Conservation (phyloP, 2,329 filamentous ascomycete species). For the Dichotomopilus funicola region DNA sequence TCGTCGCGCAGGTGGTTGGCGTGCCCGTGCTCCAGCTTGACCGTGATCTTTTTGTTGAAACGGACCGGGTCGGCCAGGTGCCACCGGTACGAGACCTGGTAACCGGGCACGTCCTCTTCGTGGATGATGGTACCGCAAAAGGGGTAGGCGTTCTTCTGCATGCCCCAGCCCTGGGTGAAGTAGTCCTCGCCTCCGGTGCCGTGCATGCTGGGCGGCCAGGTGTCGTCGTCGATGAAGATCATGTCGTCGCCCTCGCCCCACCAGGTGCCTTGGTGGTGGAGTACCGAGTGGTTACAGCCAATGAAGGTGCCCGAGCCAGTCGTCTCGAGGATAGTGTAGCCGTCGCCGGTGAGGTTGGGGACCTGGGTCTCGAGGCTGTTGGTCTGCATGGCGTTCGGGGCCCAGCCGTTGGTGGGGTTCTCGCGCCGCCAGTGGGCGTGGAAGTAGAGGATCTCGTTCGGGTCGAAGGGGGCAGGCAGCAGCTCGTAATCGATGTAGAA, state of each 20-base stretch:
- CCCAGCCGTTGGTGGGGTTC: constrained; percentile 4
- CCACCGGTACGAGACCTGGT: constrained; percentile 5
- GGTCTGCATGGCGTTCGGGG: constrained; percentile 1
- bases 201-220: constrained; percentile 5
- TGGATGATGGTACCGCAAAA: constrained; percentile 5
- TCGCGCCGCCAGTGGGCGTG: constrained; percentile 6
- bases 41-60: constrained; percentile 5
- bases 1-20: constrained; percentile 2
- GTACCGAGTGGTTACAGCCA: constrained; percentile 4
- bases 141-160: constrained; percentile 5
- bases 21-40: constrained; percentile 4
- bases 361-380: constrained; percentile 5
- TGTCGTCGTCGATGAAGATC: constrained; percentile 6
- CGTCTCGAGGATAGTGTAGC: constrained; percentile 4
- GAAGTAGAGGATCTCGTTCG: constrained; percentile 4
- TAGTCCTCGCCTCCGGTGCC: constrained; percentile 4
- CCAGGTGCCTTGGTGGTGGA: constrained; percentile 4
- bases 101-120: constrained; percentile 1
- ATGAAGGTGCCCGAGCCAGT: neutral
- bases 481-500: constrained; percentile 5
- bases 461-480: neutral
- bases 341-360: constrained; percentile 1
- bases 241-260: constrained; percentile 4
- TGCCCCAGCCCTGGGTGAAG: constrained; percentile 5
- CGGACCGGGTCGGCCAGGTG: constrained; percentile 2